Conservation (phyloP, 2,329 filamentous ascomycete species). For the Hypoxylon sp. region DNA sequence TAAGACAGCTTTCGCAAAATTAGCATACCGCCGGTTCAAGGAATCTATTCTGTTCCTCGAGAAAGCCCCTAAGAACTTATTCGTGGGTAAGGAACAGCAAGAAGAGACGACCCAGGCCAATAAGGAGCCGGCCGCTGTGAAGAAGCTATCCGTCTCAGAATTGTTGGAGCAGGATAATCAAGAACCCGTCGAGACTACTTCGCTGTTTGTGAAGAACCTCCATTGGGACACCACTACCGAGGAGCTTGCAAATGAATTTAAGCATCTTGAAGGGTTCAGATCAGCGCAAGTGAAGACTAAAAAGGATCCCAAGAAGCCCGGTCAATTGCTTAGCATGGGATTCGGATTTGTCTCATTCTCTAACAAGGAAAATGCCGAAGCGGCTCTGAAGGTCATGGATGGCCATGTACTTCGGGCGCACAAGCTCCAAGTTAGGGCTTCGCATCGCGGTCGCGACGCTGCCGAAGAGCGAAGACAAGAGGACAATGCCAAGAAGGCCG, state of each 20-base stretch:
- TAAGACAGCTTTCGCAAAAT: conserved; percentile 83
- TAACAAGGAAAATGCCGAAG: conserved; percentile 81
- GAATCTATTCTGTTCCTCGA: conserved; percentile 94
- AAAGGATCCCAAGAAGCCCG: conserved; percentile 89
- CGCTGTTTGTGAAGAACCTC: conserved; percentile 93
- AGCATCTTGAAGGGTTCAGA: conserved; percentile 87
- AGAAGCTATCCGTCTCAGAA: conserved; percentile 78
- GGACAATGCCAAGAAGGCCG: conserved; percentile 85
- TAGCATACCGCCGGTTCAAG: conserved; percentile 92
- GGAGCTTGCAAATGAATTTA: conserved; percentile 82
- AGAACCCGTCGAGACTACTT: conserved; percentile 77
- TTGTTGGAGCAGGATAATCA: conserved; percentile 69
- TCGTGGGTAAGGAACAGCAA: conserved; percentile 61
- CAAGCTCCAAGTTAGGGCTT: conserved; percentile 85
- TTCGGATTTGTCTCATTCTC: conserved; percentile 96
- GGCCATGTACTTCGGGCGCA: conserved; percentile 90
- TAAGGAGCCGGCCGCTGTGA: conserved; percentile 59
- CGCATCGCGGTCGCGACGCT: conserved; percentile 88
- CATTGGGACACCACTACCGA: conserved; percentile 90
- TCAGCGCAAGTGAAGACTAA: conserved; percentile 94
- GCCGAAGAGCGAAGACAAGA: conserved; percentile 88
- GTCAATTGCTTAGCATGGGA: conserved; percentile 93
- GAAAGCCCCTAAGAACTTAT: conserved; percentile 89
- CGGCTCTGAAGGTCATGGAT: conserved; percentile 88
- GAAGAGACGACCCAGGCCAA: conserved; percentile 45